Base-by-base conservation (phyloP, 495 filamentous ascomycete genomes). In the Talaromyces trachyspermus region DNA sequence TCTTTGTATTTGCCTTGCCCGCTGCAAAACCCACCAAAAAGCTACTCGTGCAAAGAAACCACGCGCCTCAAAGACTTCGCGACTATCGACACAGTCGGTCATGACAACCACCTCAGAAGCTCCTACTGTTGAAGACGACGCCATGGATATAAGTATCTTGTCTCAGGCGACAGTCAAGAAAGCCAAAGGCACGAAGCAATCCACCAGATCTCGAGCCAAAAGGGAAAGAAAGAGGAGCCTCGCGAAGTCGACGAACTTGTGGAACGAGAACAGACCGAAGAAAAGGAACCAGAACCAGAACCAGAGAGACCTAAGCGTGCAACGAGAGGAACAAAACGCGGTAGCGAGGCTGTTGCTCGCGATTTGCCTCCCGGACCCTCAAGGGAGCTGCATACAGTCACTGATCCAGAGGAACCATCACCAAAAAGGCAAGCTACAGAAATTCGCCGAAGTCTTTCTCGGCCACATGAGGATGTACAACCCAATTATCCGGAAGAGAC, bases 71-170 rank as follows among this genome's bases (percentile, higher is more conserved):
- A 87, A 85, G 56, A 74, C 72, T 15, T 85, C 86, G 10, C 76
- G 86, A 22, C 66, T 86, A 5, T 92, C 86, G 9, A 79, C 73
- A 0, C 83, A 88, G 51, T 88, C 85, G 3, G 66, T 72, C 29
- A 61, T 69, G 9, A 81, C 78, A 2, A 62, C 60, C 22, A 50
- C 69, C 33, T 78, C 76, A 2, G 79, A 81, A 49, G 68, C 70
- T 0, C 67, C 71, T 1, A 78, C 80, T 2, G 49, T 76, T 17
- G 75, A 84, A 39, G 76, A 83, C 26, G 74, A 79, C n/a, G 32
- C 48, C 20, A 67, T 69, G 51, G 85, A 88, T 54, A 80, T 88
- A 45, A 90, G 79, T 54, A 71, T 83, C 38, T 64, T 87, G 55
- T 84, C 71, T 5, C 72, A 63, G 37, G 43, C 66, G 12, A 51